Evolutionary conservation across 768 basidiomycete genomes (phyloP).

Genomic region (Hypholoma fasciculare): DNA sequence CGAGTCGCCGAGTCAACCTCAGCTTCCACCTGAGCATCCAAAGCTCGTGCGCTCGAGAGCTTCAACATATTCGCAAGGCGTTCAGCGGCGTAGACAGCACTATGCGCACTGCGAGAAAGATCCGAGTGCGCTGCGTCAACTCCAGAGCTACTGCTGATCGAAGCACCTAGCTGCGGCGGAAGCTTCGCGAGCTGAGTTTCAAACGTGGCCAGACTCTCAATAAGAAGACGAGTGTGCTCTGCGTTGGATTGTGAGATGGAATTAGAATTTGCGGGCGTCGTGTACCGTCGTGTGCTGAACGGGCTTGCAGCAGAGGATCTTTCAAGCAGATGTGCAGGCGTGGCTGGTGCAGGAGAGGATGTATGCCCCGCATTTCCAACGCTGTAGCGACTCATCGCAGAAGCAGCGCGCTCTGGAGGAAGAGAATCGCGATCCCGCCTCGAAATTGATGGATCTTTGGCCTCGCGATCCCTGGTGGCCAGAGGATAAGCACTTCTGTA

Average conservation of each 20-base stretch:
- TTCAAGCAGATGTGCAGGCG: constrained; percentile 21
- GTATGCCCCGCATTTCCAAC: constrained; percentile 13
- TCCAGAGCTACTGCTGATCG: constrained; percentile 16
- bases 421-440: constrained; percentile 17
- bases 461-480: constrained; percentile 18
- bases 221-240: constrained; percentile 72
- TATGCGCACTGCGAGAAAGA: constrained; percentile 59
- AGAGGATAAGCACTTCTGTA: constrained; percentile 43
- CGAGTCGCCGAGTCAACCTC: constrained; percentile 52
- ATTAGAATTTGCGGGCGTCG: constrained; percentile 18
- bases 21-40: constrained; percentile 74
- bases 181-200: constrained; percentile 64
- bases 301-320: constrained; percentile 21
- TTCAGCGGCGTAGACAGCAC: constrained; percentile 65
- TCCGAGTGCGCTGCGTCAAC: constrained; percentile 44
- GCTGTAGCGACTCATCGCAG: constrained; percentile 22
- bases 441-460: constrained; percentile 8
- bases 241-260: constrained; percentile 25
- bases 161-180: constrained; percentile 24
- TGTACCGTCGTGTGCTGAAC: constrained; percentile 24
- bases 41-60: constrained; percentile 52
- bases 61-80: constrained; percentile 64
- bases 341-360: constrained; percentile 13
- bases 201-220: constrained; percentile 70
- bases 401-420: constrained; percentile 19